phyloP scores from a whole-genome alignment of 2,329 filamentous ascomycete genomes.

The Blumeria graminis region DNA sequence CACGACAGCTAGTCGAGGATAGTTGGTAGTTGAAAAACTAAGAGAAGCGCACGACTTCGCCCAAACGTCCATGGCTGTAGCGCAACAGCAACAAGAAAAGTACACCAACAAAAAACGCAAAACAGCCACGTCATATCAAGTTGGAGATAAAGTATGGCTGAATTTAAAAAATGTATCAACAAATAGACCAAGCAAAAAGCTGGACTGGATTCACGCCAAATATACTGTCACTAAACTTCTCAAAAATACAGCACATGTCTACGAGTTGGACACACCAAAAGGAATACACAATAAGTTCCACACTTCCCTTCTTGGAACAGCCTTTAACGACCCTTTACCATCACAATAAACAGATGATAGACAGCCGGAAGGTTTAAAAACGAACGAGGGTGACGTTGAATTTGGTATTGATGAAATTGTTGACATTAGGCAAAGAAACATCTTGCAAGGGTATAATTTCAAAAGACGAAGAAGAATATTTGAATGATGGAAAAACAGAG shows the following conservation, averaged over 20 bases:
- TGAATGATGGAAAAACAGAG: no score
- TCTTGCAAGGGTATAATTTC: no score
- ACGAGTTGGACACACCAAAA: background rate
- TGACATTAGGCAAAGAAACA: background rate
- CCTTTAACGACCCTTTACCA: background rate
- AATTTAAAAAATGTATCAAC: background rate
- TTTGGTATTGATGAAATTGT: background rate
- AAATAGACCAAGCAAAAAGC: background rate
- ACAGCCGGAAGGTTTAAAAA: background rate
- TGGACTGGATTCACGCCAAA: background rate
- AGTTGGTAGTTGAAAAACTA: background rate
- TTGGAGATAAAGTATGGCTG: background rate
- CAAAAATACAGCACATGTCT: background rate
- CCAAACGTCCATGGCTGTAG: background rate
- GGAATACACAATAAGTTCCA: background rate
- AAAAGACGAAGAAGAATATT: no score
- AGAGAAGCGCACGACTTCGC: conserved; percentile 1
- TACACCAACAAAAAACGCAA: background rate
- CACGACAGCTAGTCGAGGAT: background rate
- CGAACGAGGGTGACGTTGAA: background rate
- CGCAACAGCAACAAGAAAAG: background rate
- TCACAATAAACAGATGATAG: background rate
- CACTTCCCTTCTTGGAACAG: background rate
- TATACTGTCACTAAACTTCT: background rate
- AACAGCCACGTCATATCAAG: background rate